Conservation (phyloP, 805 yeast species). For the Groenewaldozyma tartarivorans region DNA sequence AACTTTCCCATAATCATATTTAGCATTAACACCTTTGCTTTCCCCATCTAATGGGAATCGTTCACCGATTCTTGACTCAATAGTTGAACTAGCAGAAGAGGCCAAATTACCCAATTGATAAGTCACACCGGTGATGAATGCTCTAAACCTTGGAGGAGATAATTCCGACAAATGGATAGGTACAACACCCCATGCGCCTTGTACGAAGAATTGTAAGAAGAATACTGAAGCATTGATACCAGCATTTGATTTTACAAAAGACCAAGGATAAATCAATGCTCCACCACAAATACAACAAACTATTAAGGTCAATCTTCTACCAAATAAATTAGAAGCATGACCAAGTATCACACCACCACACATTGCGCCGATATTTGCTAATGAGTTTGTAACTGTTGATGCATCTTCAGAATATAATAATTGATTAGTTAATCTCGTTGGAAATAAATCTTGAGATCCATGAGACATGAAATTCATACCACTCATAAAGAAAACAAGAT, state of each 20-base stretch:
- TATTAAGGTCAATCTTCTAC: constrained; percentile 50
- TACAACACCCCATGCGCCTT: constrained; percentile 68
- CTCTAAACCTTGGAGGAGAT: constrained; percentile 53
- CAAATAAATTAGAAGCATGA: constrained; percentile 46
- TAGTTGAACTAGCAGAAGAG: constrained; percentile 61
- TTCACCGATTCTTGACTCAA: constrained; percentile 54
- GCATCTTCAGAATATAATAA: constrained; percentile 36
- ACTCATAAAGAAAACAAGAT: constrained; percentile 52
- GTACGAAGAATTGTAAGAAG: constrained; percentile 55
- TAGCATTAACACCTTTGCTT: constrained; percentile 25
- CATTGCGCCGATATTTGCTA: constrained; percentile 60
- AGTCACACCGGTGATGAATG: constrained; percentile 51
- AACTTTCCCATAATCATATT: constrained; percentile 55
- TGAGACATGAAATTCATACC: constrained; percentile 67
- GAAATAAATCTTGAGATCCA: constrained; percentile 67
- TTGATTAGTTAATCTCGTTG: constrained; percentile 51
- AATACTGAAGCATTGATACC: constrained; percentile 52
- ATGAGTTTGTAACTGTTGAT: constrained; percentile 50
- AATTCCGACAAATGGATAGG: constrained; percentile 60
- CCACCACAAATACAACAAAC: constrained; percentile 45
- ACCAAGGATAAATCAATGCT: constrained; percentile 55
- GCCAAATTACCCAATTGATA: constrained; percentile 70
- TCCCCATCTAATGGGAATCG: constrained; percentile 42
- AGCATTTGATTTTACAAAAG: constrained; percentile 33
- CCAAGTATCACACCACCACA: constrained; percentile 54